Conservation (phyloP, 2,329 filamentous ascomycete species). For the Diaporthe sp. region DNA sequence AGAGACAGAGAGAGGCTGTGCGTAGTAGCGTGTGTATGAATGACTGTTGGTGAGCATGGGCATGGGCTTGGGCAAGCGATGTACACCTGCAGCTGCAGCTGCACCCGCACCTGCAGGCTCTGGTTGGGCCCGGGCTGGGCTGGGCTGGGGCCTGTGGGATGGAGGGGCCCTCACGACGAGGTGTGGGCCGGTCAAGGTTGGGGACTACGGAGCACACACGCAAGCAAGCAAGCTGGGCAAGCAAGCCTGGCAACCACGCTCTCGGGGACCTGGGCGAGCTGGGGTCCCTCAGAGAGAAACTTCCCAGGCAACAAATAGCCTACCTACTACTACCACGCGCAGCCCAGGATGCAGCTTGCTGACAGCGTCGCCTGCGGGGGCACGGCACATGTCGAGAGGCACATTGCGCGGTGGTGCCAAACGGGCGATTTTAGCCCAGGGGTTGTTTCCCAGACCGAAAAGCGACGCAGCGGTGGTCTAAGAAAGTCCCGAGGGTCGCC, state of each 20-base stretch:
- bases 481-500: not conserved
- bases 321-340: not conserved
- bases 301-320: not conserved
- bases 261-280: not conserved
- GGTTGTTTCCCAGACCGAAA: slow-evolving; percentile 6
- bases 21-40: slow-evolving; percentile 2
- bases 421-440: not conserved
- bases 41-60: slow-evolving; percentile 23
- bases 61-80: not conserved
- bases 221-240: not conserved
- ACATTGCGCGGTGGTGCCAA: not conserved
- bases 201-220: slow-evolving; percentile 7
- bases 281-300: not conserved
- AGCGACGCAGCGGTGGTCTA: slow-evolving; percentile 1
- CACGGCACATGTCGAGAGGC: slow-evolving; percentile 6
- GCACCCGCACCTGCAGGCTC: slow-evolving; percentile 16
- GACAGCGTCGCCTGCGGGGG: slow-evolving; percentile 1
- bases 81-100: slow-evolving; percentile 15
- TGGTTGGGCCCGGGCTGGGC: slow-evolving; percentile 22
- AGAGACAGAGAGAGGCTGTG: slow-evolving; percentile 28
- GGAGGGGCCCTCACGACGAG: slow-evolving; percentile 2
- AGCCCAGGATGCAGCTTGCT: slow-evolving; percentile 19
- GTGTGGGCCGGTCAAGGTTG: slow-evolving; percentile 24
- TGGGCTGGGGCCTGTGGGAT: slow-evolving; percentile 17
- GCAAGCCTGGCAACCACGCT: not conserved